Evolutionary conservation across 1,284 basidiomycete genomes (phyloP), one percentile per base, ranked within the genome.

Genomic region (Leccinum solheimii): DNA sequence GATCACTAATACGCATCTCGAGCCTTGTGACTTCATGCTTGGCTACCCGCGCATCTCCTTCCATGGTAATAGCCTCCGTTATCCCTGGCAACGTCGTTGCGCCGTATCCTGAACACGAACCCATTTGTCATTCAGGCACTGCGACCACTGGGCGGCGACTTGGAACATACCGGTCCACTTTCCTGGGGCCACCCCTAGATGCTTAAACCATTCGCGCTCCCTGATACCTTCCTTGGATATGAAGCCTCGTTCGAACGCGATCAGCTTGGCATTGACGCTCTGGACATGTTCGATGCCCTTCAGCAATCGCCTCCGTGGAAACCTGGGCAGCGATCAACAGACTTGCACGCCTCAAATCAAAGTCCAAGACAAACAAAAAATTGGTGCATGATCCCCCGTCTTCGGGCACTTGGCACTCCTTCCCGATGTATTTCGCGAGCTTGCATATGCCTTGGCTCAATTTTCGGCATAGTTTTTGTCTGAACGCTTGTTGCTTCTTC

Each of bases 231-330:
- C 79, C 60, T 84, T 78, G 23, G 82, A 82, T 63, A 92, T 83
- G 75, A 93, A 89, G n/a, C 87, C 87, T 58, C 80, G 78, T 72
- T 94, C 91, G 66, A 92, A 92, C 9, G 73, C 68, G 52, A 80
- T 77, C 52, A 91, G 77, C 69, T 84, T 84, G 69, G 77, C 74
- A 73, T 92, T 93, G 63, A 86, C 77, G 16, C 55, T 64, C 55
- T 80, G 77, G 57, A 90, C 80, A 52, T 81, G 79, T 65, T 80
- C 71, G 23, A 83, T 75, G 10, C 85, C 80, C 57, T 78, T 70
- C 60, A 11, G n/a, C 40, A 43, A 19, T 43, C 0, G n/a, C n/a
- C 40, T 43, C 6, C n/a, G 40, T 19, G 40, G 40, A n/a, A 43
- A 43, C 5, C 40, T 43, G 40, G n/a, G 10, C 9, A 43, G n/a